Evolutionary conservation across 495 filamentous ascomycete species (phyloP), one percentile per base, ranked within the genome.

Genomic region (Lentithecium fluviatile): DNA sequence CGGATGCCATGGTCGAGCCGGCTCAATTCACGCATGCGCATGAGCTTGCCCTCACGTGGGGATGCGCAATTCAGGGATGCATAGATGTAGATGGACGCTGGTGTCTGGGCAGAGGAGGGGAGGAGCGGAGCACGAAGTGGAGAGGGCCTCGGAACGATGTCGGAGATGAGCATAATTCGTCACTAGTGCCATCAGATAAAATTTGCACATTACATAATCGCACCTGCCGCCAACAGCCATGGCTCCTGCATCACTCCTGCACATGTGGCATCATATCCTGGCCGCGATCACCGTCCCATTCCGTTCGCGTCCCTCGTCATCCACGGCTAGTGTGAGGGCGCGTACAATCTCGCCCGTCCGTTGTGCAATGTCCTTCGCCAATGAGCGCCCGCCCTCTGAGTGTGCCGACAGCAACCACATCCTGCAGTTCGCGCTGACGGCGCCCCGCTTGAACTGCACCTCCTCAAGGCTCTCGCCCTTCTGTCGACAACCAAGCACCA

Each of bases 401-500:
- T 50, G 42, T 6, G 61, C 55, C 26, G 54, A 53, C 26, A 64
- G 48, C 61, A 64, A n/a, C 61, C 61, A 64, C 54, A 64, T 59
- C 12, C 43, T 47, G 32, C 61, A 64, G 29, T 55, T 36, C 17
- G 47, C 48, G 20, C 42, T 47, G 24, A 64, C 61, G 1, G 49
- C 49, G 12, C 55, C 55, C 26, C 61, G 61, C 43, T 64, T 64
- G 61, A 64, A 64, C 34, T 58, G 61, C n/a, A 64, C 55, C 40
- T 64, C 61, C 25, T 64, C 49, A 11, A 64, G 61, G 52, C 61
- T 52, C 26, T 58, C 61, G 25, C 61, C 61, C 32, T 64, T 64
- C 48, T 58, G 54, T 23, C 61, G 61, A 29, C 61, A 64, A 8
- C 61, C 61, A 11, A 64, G 54, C 1, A 64, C 55, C 2, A 64